Conservation (phyloP, 345 rosid genomes). For the Mangifera indica region DNA sequence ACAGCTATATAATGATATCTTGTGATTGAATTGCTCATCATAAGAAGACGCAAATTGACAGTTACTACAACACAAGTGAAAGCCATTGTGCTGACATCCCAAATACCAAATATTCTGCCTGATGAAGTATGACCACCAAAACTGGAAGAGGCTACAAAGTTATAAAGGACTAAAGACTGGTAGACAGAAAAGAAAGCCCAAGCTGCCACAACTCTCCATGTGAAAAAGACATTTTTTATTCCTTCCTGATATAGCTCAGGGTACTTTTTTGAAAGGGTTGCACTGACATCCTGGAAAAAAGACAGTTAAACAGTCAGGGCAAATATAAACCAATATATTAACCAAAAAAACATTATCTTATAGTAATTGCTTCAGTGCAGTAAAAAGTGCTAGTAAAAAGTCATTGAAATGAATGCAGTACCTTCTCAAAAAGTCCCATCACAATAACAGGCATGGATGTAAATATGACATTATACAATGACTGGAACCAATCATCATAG, state of each 20-base stretch:
- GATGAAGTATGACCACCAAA: slow-evolving; percentile 59
- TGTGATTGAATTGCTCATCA: slow-evolving; percentile 93
- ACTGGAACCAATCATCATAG: slow-evolving; percentile 99
- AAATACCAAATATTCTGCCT: slow-evolving; percentile 83
- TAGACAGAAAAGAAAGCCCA: slow-evolving; percentile 90
- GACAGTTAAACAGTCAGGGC: not conserved
- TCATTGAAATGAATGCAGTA: slow-evolving; percentile 27
- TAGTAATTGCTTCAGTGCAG: not conserved
- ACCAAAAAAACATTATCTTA: not conserved
- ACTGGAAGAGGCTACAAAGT: slow-evolving; percentile 62
- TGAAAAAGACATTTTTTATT: slow-evolving; percentile 75
- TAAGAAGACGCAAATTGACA: slow-evolving; percentile 87
- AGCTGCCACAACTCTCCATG: slow-evolving; percentile 81
- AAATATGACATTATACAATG: slow-evolving; percentile 84
- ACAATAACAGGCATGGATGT: slow-evolving; percentile 90
- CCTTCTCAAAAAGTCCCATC: slow-evolving; percentile 98
- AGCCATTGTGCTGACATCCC: slow-evolving; percentile 99
- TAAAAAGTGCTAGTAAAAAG: slow-evolving; percentile 3
- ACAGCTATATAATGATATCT: slow-evolving; percentile 86
- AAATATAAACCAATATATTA: not conserved
- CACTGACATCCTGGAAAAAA: slow-evolving; percentile 78
- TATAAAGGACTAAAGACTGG: slow-evolving; percentile 82
- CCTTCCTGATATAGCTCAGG: slow-evolving; percentile 96
- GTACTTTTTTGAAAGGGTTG: slow-evolving; percentile 91
- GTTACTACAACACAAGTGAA: slow-evolving; percentile 93